Evolutionary conservation across 129 eudicot species (phyloP), one percentile per base, ranked within the genome.

Genomic region (Chrysanthemum makinoi): DNA sequence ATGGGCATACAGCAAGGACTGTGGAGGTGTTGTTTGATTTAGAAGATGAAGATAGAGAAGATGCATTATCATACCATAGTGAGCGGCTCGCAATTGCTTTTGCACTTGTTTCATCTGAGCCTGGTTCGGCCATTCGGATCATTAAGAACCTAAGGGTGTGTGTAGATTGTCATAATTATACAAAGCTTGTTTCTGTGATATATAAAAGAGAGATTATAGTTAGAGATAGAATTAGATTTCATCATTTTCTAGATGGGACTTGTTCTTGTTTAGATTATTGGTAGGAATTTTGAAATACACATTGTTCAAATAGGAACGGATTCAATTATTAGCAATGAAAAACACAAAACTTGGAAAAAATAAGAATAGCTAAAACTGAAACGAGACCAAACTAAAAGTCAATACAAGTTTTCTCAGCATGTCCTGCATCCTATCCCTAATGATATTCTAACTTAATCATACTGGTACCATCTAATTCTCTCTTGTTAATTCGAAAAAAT

Each of bases 181-280:
- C 77, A 3, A 80, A 80, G 80, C 80, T 80, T 43, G 70, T 80
- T 54, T 80, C 84, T 14, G n/a, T 46, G 56, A 73, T 77, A 53
- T 81, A 77, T 72, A 55, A 49, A 20, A 81, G 92, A 59, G 91
- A 86, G 66, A 79, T 83, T 22, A 69, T 86, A 43, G 86, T 86
- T 39, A 81, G 86, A 73, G 86, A 84, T 73, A 43, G 86, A 46
- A 78, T 54, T 62, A 55, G 86, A 78, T 86, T 86, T 77, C 86
- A 83, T 77, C 72, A 75, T 66, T 86, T 86, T 72, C 73, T 33
- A 48, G 73, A 80, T 56, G 91, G 84, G 55, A 75, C 68, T 59
- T 86, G 84, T 62, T 83, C 86, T 70, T 86, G 88, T 76, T 78
- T 78, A 71, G 91, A 83, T 69, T 86, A 83, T 75, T 83, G 91